These are phyloP conservation scores for Nicotiana undulata DNA, from an alignment of 257 asterid genomes.

Conservation along the genomic window DNA sequence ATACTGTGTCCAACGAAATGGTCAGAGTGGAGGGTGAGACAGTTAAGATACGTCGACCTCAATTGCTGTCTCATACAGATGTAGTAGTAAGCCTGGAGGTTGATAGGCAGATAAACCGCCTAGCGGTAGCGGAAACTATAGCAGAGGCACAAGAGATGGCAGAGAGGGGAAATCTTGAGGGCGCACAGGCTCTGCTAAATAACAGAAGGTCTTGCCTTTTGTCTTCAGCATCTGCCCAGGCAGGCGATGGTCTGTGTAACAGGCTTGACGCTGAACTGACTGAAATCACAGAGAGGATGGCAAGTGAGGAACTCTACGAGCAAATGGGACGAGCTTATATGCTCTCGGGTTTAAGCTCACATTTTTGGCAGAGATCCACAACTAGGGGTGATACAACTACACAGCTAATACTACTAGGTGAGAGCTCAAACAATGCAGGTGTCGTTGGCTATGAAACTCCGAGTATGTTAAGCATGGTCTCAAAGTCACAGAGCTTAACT, in stretches of 20 bases:
- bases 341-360: constrained; percentile 28
- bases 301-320: constrained; percentile 14
- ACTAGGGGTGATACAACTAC: constrained; percentile 21
- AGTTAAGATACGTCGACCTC: constrained; percentile 21
- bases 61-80: background rate
- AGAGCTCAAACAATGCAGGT: constrained; percentile 6
- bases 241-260: constrained; percentile 19
- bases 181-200: constrained; percentile 16
- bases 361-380: constrained; percentile 33
- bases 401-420: background rate
- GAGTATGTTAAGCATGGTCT: constrained; percentile 19
- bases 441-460: constrained; percentile 16
- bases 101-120: constrained; percentile 30
- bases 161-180: constrained; percentile 20
- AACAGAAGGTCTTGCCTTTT: background rate
- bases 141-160: constrained; percentile 27
- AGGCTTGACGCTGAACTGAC: constrained; percentile 23
- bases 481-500: constrained; percentile 14
- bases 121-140: constrained; percentile 17
- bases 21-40: constrained; percentile 7
- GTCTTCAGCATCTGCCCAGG: constrained; percentile 18
- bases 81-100: constrained; percentile 23
- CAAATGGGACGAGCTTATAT: constrained; percentile 27
- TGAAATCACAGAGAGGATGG: constrained; percentile 27
- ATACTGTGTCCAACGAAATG: constrained; percentile 7